These are phyloP conservation scores for Fusarium incarnatum DNA, from an alignment of 2,329 filamentous ascomycete genomes.

Conservation along the genomic window DNA sequence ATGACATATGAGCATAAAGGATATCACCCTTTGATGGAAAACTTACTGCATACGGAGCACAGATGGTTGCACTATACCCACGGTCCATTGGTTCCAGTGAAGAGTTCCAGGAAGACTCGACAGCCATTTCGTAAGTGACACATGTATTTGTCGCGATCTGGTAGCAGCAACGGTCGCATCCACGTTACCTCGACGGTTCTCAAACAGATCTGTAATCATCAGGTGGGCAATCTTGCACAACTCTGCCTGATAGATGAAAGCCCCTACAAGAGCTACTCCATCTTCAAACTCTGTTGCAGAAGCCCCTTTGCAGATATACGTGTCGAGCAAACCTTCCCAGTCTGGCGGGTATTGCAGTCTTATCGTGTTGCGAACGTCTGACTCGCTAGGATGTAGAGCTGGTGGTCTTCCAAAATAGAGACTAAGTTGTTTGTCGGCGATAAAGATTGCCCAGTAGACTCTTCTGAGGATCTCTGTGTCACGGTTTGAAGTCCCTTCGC, in stretches of 20 bases:
- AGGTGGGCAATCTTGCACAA: slow-evolving; percentile 61
- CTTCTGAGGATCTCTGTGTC: slow-evolving; percentile 62
- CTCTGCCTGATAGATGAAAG: slow-evolving; percentile 61
- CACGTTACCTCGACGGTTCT: slow-evolving; percentile 58
- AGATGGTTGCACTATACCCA: slow-evolving; percentile 58
- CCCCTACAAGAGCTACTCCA: slow-evolving; percentile 56
- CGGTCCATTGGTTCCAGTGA: slow-evolving; percentile 65
- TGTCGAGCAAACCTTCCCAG: slow-evolving; percentile 60
- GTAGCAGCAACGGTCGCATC: slow-evolving; percentile 56
- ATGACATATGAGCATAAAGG: slow-evolving; percentile 28
- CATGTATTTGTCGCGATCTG: slow-evolving; percentile 59
- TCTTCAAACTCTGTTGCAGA: slow-evolving; percentile 61
- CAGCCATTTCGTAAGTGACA: slow-evolving; percentile 60
- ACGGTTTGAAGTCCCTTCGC: slow-evolving; percentile 47
- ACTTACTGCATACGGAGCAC: slow-evolving; percentile 61
- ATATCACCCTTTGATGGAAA: not conserved
- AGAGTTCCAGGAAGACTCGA: slow-evolving; percentile 58
- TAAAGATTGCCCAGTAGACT: slow-evolving; percentile 64
- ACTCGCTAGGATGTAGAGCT: slow-evolving; percentile 61
- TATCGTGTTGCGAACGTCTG: slow-evolving; percentile 62
- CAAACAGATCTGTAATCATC: slow-evolving; percentile 64
- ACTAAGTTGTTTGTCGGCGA: slow-evolving; percentile 63
- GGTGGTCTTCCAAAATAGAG: slow-evolving; percentile 64
- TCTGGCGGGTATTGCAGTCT: slow-evolving; percentile 62
- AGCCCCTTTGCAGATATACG: slow-evolving; percentile 58